A percentile compares a stretch with the other conserved stretches of the same genome.
These are phyloP conservation scores for Durusdinium trenchii DNA, from an alignment of 73 alveolate species.

Conservation along the genomic window DNA sequence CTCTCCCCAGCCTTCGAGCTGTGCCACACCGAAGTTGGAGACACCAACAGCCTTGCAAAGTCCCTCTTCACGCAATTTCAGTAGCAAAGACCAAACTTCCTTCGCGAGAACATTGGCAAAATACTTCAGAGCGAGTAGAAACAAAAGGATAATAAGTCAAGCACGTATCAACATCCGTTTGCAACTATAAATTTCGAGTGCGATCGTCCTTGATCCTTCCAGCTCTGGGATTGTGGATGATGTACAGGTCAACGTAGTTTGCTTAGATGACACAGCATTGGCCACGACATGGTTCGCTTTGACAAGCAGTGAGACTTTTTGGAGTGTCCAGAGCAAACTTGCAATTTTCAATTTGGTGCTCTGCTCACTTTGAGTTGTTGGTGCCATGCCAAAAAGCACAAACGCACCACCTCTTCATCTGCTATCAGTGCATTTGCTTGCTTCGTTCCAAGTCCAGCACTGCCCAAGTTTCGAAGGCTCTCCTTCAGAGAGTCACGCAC, in stretches of 20 bases:
- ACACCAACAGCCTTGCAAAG: conserved; percentile 61
- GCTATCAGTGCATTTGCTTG: neutral
- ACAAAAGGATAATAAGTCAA: too few relatives aligned
- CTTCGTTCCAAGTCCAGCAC: neutral
- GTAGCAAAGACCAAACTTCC: conserved; percentile 88
- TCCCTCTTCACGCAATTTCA: conserved; percentile 73
- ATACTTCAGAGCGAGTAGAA: too few relatives aligned
- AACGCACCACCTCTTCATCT: too few relatives aligned
- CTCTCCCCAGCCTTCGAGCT: conserved; percentile 75
- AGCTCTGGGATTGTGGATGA: conserved; percentile 89
- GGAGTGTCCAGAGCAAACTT: neutral
- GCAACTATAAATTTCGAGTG: too few relatives aligned
- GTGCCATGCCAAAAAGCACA: too few relatives aligned
- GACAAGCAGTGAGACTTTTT: neutral
- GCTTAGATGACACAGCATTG: neutral
- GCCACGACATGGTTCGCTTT: too few relatives aligned
- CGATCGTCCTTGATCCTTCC: conserved; percentile 89
- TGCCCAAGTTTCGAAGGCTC: conserved; percentile 66
- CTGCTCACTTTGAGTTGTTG: too few relatives aligned
- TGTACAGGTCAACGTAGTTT: conserved; percentile 65
- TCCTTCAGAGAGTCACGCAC: conserved; percentile 47
- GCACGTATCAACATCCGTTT: too few relatives aligned
- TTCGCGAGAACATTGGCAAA: neutral
- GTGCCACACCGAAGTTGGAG: conserved; percentile 65
- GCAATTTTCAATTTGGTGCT: too few relatives aligned